Conservation (phyloP, 1,284 basidiomycete species). For the Cronartium quercuum region DNA sequence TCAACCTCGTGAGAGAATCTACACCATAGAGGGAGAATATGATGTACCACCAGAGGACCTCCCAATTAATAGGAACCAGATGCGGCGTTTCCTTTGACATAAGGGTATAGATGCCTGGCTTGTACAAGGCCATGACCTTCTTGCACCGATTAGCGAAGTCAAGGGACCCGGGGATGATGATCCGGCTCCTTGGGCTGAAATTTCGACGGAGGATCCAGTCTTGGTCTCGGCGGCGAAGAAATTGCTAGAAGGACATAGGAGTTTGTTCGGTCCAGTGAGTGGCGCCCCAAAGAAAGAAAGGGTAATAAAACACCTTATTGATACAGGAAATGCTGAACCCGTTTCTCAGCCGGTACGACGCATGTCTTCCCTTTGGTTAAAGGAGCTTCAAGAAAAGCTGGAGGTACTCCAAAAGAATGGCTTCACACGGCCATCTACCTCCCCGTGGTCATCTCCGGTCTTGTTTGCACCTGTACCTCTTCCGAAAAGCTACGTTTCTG, state of each 20-base stretch:
- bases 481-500: conserved; percentile 2
- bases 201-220: background rate
- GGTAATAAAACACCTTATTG: background rate
- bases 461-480: background rate
- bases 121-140: background rate
- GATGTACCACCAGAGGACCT: background rate
- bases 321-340: background rate
- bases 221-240: background rate
- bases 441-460: background rate
- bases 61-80: background rate
- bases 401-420: background rate
- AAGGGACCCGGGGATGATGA: background rate
- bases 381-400: background rate
- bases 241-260: background rate
- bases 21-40: background rate
- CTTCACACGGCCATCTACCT: background rate
- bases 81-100: background rate
- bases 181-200: background rate
- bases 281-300: background rate
- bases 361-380: background rate
- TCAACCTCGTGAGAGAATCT: background rate
- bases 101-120: background rate
- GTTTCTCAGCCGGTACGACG: background rate
- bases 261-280: background rate
- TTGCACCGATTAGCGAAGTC: background rate